phyloP scores from a whole-genome alignment of 495 filamentous ascomycete genomes.

The Rusavskia elegans region DNA sequence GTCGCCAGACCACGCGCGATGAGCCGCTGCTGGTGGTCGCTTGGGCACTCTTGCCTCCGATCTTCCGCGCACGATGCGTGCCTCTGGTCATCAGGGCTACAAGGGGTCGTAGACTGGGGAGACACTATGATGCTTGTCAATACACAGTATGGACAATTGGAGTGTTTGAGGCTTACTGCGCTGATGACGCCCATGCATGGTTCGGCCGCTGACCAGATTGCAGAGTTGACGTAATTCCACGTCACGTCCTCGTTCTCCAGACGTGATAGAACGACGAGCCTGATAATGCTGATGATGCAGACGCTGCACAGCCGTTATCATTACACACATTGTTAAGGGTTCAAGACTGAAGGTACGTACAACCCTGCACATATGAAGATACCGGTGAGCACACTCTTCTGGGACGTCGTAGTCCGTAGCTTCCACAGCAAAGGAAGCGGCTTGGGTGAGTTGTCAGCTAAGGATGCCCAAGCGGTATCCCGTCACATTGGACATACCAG shows the following conservation, averaged over 20 bases:
- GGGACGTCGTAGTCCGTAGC: conserved; percentile 4
- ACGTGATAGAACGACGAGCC: conserved; percentile 9
- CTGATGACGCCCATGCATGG: conserved; percentile 42
- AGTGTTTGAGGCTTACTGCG: conserved; percentile 7
- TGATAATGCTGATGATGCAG: conserved; percentile 7
- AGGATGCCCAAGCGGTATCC: background rate
- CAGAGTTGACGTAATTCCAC: conserved; percentile 37
- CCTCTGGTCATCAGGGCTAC: conserved; percentile 21
- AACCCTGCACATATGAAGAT: conserved; percentile 11
- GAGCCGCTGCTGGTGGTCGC: background rate
- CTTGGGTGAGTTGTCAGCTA: background rate
- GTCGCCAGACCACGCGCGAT: background rate
- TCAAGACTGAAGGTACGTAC: no score
- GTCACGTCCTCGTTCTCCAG: conserved; percentile 3
- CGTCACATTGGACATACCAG: background rate
- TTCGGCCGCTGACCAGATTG: conserved; percentile 42
- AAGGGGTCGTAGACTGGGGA: conserved; percentile 38
- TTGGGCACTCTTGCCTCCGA: background rate
- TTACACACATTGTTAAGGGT: no score
- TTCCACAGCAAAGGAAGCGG: conserved; percentile 11
- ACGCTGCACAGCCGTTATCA: background rate
- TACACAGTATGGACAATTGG: no score
- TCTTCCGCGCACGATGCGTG: background rate
- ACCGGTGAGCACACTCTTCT: conserved; percentile 7
- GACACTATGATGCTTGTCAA: conserved; percentile 12